A percentile compares a stretch with the other conserved stretches of the same genome.
Evolutionary conservation across 2,329 filamentous ascomycete species (phyloP).

Genomic region (Colletotrichum cuscutae): DNA sequence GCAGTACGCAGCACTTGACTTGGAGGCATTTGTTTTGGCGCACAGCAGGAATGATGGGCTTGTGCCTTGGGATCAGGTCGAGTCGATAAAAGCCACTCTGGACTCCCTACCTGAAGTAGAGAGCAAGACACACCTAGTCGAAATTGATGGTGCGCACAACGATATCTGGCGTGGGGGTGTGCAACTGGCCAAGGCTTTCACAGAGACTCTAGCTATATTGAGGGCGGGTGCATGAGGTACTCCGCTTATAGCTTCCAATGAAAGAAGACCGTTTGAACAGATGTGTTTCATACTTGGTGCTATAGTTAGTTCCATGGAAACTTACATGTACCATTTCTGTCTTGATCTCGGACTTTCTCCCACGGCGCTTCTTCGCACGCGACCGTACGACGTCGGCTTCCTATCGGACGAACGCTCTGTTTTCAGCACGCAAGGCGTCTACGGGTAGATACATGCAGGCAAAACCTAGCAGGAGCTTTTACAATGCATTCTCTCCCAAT

Average conservation of each 20-base stretch:
- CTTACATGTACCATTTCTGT: not conserved
- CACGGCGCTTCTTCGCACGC: not conserved
- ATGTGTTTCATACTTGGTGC: not conserved
- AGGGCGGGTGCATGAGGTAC: not conserved
- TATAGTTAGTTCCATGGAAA: not conserved
- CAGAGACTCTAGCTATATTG: not conserved
- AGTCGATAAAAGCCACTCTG: slow-evolving; percentile 3
- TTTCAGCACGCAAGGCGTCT: not conserved
- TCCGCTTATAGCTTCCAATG: not conserved
- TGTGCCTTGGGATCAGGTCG: slow-evolving; percentile 19
- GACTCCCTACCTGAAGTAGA: not conserved
- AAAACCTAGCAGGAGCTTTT: not conserved
- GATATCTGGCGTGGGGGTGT: slow-evolving; percentile 16
- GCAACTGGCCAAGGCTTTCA: slow-evolving; percentile 16
- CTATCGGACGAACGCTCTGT: not conserved
- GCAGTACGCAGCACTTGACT: not conserved
- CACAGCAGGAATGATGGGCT: slow-evolving; percentile 26
- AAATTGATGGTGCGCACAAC: slow-evolving; percentile 19
- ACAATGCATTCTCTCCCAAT: not conserved
- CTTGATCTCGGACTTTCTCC: not conserved
- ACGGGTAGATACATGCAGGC: not conserved
- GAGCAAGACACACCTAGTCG: not conserved
- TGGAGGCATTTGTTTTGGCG: slow-evolving; percentile 11
- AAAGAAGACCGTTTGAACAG: not conserved
- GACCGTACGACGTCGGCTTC: not conserved